Evolutionary conservation across 2,329 filamentous ascomycete genomes (phyloP).

Genomic region (Epichloe bromicola): DNA sequence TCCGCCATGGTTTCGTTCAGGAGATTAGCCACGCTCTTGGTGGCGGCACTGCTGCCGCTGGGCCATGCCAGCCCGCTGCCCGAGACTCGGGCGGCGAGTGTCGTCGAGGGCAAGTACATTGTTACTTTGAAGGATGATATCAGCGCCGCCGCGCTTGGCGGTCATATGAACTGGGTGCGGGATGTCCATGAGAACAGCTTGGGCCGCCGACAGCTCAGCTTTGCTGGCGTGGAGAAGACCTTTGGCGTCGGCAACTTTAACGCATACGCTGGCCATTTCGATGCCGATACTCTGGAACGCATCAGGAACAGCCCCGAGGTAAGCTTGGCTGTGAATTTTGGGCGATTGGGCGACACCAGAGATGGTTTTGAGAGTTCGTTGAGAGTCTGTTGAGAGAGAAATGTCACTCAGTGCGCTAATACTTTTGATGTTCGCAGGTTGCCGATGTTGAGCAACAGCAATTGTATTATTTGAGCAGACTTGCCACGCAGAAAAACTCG

Average conservation of each 20-base stretch:
- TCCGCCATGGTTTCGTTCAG: background rate
- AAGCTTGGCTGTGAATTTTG: slow-evolving; percentile 5
- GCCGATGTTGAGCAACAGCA: slow-evolving; percentile 20
- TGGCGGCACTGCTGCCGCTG: background rate
- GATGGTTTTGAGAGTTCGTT: no score
- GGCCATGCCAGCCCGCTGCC: background rate
- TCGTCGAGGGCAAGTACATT: slow-evolving; percentile 30
- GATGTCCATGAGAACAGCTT: slow-evolving; percentile 20
- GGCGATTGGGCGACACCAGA: no score
- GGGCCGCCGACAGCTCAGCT: slow-evolving; percentile 19
- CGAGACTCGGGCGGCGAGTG: slow-evolving; percentile 1
- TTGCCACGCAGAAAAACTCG: slow-evolving; percentile 20
- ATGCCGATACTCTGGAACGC: slow-evolving; percentile 25
- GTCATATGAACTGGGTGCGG: slow-evolving; percentile 21
- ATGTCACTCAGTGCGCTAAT: no score
- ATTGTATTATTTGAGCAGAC: slow-evolving; percentile 12
- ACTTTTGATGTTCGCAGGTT: slow-evolving; percentile 13
- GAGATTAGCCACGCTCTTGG: background rate
- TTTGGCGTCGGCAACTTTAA: slow-evolving; percentile 21
- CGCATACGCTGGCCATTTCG: slow-evolving; percentile 31
- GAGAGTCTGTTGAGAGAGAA: no score
- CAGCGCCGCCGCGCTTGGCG: slow-evolving; percentile 17
- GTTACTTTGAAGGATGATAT: slow-evolving; percentile 29
- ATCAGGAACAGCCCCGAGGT: slow-evolving; percentile 28
- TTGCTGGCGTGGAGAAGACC: slow-evolving; percentile 18